Base-by-base conservation (phyloP, 768 basidiomycete genomes). In the Saitozyma podzolica region DNA sequence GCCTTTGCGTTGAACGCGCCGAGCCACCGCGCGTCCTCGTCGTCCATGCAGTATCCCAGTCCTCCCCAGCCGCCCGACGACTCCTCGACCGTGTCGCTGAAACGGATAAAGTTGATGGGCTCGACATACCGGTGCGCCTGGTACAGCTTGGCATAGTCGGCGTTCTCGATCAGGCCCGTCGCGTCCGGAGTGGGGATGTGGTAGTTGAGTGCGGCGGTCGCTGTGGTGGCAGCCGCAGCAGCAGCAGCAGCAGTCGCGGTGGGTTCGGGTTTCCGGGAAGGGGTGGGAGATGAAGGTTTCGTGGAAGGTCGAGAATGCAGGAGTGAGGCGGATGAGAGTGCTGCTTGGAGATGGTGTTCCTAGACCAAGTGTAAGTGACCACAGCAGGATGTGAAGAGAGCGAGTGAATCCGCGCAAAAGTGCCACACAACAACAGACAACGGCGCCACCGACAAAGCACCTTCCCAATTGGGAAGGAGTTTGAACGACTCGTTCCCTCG, bases 11-110 rank as follows among this genome's bases (percentile, higher is more conserved):
- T 96, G 74, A 91, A 92, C 80, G 87, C 89, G 70, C 90, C 89
- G 40, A 99, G 84, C 95, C 95, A 99, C 66, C 89, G 89, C 72
- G 89, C 87, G 81, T 98, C 95, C 16, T 89, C 88, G 78, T 98
- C 96, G 71, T 99, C 95, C 89, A 97, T 90, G 67, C 86, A 90
- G 75, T 98, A 97, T 1, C 87, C 87, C 80, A 89, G 89, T 0
- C 89, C 89, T 68, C 89, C 86, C 68, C 83, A 82, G 9, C 85
- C 82, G 67, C 93, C 92, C 39, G 67, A 70, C 17, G 72, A 68
- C 61, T 82, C 80, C 70, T 98, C 96, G 67, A 89, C 86, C 3
- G 89, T 91, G 70, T 89, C 86, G 8, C 92, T 93, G 41, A 88
- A 89, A 60, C 87, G 86, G 59, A 95, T 83, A 76, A 89, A 92